phyloP scores from a whole-genome alignment of 129 eudicot species.

The Chrysanthemum makinoi region DNA sequence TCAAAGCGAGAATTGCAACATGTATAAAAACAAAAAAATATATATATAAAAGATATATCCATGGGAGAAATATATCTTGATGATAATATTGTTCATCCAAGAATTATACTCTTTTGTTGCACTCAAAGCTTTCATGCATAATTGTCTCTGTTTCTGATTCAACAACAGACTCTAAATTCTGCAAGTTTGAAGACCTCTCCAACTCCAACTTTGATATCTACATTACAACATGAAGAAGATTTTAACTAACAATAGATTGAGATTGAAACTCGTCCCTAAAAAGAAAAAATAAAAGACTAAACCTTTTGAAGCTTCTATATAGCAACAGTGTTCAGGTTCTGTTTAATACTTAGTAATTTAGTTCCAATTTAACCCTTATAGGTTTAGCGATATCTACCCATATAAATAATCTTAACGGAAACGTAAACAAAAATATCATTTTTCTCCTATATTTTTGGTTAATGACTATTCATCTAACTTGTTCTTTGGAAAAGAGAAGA shows the following conservation, averaged over 20 bases:
- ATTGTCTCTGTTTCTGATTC: constrained; percentile 61
- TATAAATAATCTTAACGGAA: no score
- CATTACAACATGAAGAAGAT: constrained; percentile 12
- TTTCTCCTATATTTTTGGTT: no score
- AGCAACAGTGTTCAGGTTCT: constrained; percentile 25
- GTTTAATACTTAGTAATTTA: background rate
- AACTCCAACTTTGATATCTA: constrained; percentile 72
- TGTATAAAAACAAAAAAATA: background rate
- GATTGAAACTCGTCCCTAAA: constrained; percentile 17
- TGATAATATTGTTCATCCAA: constrained; percentile 12
- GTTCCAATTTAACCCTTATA: background rate
- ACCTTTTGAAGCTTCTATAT: constrained; percentile 87
- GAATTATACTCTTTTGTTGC: background rate
- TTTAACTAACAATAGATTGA: constrained; percentile 1
- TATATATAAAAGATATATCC: constrained; percentile 5
- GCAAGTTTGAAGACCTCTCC: constrained; percentile 66
- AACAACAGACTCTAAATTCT: constrained; percentile 50
- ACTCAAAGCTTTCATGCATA: constrained; percentile 21
- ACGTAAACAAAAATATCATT: no score
- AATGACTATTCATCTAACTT: no score
- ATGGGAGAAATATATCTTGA: background rate
- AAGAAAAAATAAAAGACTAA: constrained; percentile 9
- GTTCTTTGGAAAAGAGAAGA: no score
- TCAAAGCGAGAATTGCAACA: constrained; percentile 5
- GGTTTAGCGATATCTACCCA: background rate